These are phyloP conservation scores for Trichoderma arundinaceum DNA, from an alignment of 2,329 filamentous ascomycete genomes.

Conservation along the genomic window DNA sequence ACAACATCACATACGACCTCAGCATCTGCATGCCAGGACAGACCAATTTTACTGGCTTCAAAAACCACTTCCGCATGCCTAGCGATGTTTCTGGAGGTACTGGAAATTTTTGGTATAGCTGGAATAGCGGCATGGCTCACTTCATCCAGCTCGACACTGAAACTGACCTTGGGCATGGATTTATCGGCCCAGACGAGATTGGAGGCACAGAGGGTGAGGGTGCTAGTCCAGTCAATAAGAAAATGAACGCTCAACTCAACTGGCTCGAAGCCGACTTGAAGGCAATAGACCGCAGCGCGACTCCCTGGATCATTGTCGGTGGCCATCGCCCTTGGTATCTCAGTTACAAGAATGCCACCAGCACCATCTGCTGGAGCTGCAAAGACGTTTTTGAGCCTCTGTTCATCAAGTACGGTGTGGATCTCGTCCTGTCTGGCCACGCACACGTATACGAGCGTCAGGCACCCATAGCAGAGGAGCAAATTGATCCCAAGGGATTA, in stretches of 20 bases:
- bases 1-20: conserved; percentile 21
- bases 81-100: conserved; percentile 17
- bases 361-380: conserved; percentile 29
- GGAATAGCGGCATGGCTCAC: conserved; percentile 26
- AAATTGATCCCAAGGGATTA: conserved; percentile 16
- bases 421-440: conserved; percentile 18
- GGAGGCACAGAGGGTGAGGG: conserved; percentile 21
- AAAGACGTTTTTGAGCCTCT: conserved; percentile 25
- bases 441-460: conserved; percentile 23
- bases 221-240: conserved; percentile 8
- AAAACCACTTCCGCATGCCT: conserved; percentile 27
- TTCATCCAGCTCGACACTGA: conserved; percentile 25
- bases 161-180: conserved; percentile 25
- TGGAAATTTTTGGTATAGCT: conserved; percentile 28
- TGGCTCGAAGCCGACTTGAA: conserved; percentile 20
- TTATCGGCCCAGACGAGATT: conserved; percentile 21
- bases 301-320: conserved; percentile 22
- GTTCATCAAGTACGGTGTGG: conserved; percentile 10
- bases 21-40: conserved; percentile 26
- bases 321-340: conserved; percentile 27
- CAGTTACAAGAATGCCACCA: neutral
- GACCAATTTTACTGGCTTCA: conserved; percentile 24
- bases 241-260: conserved; percentile 18
- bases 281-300: conserved; percentile 7
- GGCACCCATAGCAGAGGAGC: conserved; percentile 10